Percentiles rank a stretch among this genome's conserved stretches.
These are phyloP conservation scores for Hirsutella thompsonii DNA, from an alignment of 2,329 filamentous ascomycete species.

Conservation along the genomic window DNA sequence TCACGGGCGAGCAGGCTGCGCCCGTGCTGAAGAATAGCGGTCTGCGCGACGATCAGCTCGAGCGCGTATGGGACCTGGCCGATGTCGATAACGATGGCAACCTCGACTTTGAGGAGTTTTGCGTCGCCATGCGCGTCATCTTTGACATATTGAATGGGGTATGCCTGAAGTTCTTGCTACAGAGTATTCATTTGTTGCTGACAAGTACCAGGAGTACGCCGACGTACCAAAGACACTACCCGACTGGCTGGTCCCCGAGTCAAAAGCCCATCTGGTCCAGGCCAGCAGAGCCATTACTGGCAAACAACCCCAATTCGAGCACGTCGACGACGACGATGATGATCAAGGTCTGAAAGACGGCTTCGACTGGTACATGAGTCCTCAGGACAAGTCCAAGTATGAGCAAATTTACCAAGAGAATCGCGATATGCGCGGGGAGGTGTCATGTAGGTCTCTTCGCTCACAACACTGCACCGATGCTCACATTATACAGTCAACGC, in stretches of 20 bases:
- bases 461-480: neutral
- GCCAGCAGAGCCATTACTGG: slow-evolving; percentile 69
- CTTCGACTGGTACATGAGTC: slow-evolving; percentile 99
- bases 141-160: slow-evolving; percentile 96
- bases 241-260: slow-evolving; percentile 95
- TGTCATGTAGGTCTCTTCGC: slow-evolving; percentile 48
- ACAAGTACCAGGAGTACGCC: slow-evolving; percentile 55
- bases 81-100: slow-evolving; percentile 97
- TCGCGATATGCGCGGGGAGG: slow-evolving; percentile 73
- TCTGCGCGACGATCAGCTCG: slow-evolving; percentile 64
- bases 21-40: slow-evolving; percentile 53
- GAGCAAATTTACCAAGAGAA: slow-evolving; percentile 95
- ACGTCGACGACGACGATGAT: slow-evolving; percentile 72
- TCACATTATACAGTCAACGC: slow-evolving; percentile 46
- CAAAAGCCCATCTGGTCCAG: slow-evolving; percentile 81
- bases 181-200: neutral
- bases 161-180: too few relatives aligned
- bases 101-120: slow-evolving; percentile 98
- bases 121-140: slow-evolving; percentile 94
- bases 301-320: slow-evolving; percentile 71
- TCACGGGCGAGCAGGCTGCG: slow-evolving; percentile 49
- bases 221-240: slow-evolving; percentile 80
- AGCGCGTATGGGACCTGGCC: slow-evolving; percentile 91
- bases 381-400: slow-evolving; percentile 82
- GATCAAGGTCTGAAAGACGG: slow-evolving; percentile 80